Evolutionary conservation across 805 yeast species (phyloP), one percentile per base, ranked within the genome.

Genomic region (Cyberlindnera subsufficiens): DNA sequence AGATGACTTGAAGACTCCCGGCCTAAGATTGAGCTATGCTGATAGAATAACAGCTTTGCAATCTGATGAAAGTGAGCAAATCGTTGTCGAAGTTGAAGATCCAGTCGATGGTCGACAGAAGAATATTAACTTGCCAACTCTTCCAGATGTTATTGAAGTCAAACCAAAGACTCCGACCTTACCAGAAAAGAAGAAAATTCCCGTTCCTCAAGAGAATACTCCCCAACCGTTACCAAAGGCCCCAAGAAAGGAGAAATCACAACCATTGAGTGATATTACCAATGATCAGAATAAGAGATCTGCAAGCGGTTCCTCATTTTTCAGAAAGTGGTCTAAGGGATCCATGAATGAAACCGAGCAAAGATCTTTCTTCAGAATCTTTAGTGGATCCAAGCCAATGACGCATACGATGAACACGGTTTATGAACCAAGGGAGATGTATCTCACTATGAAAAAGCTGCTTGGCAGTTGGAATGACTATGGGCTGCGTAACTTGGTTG

Each of bases 391-490:
- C 25, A 52, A 39, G 15, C 46, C 55, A n/a, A 34, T 35, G 14
- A 40, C 45, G 15, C 56, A 58, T 34, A 46, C 66, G 4, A 46
- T 60, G 32, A 59, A 66, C 15, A 58, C 58, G 7, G 63, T 67
- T 8, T 53, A 61, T 36, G 60, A 51, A 31, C 58, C 65, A 44
- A 72, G 66, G 22, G 87, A 83, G 56, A 71, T 83, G 71, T 73
- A 75, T 46, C 76, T 77, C 35, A 87, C 88, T 3, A 64, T 84
- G 52, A 72, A 67, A 56, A 77, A 84, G 35, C 69, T 84, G 42
- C 65, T 84, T 50, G 67, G 62, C 36, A 78, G 82, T 15, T 84
- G 93, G 93, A 72, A 77, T 13, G 77, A 74, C 46, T 82, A 82
- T 53, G 91, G 93, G 8, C 63, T 84, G 53, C 76, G 74, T 50